Base-by-base conservation (phyloP, 164 flowering plant genomes). In the Stephania yunnanensis region DNA sequence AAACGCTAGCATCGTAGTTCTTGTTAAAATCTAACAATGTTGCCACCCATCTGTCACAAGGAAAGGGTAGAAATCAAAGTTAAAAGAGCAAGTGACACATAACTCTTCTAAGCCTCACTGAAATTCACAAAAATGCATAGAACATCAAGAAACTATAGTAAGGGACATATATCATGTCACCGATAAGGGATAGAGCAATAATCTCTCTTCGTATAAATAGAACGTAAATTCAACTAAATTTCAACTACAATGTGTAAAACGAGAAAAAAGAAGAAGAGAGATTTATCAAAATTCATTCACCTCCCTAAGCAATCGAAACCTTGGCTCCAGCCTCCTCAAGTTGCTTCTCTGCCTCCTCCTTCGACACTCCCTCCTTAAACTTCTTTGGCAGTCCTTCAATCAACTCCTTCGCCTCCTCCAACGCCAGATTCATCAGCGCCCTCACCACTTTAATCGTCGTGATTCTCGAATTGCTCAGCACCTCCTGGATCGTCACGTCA, bases 371-470 rank as follows among this genome's bases (percentile, higher is more conserved):
- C 74, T 91, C 98, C 84, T 89, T 92, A 50, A 91, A 89, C 79
- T 92, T 95, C 95, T 93, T 95, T 30, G 99, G 99, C 74, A 93
- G 75, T 0, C 96, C 97, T 79, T 95, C 99, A 22, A 95, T 95
- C 77, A 93, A 79, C 7, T 95, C 98, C 86, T 95, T 95, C 2
- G 99, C 99, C 78, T 95, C 99, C 80, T 95, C 93, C 86, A 95
- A 76, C 4, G 97, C 97, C 86, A 95, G 73, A 81, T 58, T 91
- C 48, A 97, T 95, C 71, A 95, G 31, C 0, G 91, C 90, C 81
- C 99, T 86, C 42, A 95, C 96, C 7, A 93, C 93, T 81, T 95
- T 95, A 73, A 95, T 95, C 67, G 93, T 88, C 15, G 92, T 84
- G 45, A 95, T 95, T 72, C 98, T 90, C 29, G 91, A 86, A 70